Evolutionary conservation across 2,329 filamentous ascomycete genomes (phyloP), one percentile per base, ranked within the genome.

Genomic region (Xylaria sp.): DNA sequence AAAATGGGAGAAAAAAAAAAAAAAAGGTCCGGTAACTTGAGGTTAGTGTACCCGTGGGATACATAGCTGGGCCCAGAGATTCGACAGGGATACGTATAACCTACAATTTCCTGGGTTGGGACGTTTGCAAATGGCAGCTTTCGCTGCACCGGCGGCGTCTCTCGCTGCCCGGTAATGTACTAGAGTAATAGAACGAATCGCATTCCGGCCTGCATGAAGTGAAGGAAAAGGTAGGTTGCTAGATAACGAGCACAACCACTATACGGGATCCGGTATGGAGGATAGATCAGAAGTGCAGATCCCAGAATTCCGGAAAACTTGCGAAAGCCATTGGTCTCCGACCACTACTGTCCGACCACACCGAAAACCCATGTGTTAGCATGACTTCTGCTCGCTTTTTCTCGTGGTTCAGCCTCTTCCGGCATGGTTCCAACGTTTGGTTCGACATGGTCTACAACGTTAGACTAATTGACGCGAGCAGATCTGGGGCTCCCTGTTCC

Each of bases 381-480:
- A 52, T 13, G 50, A 18, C 28, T 15, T 31, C 23, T 52, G 39
- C 15, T 13, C n/a, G 23, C 66, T 37, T n/a, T 41, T 31, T 31
- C 62, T 51, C 57, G 62, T 66, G 3, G 57, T 25, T 58, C 63
- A 66, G 51, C 66, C 62, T 54, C 46, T 66, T 69, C 8, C 48
- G 63, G 67, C 18, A 15, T 25, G 52, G 52, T n/a, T 23, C 4
- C 4, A 20, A 10, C 10, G 15, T 18, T 8, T 31, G 48, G 48
- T 4, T 23, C 2, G 12, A 15, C 20, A 31, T 28, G 51, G 20
- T 23, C 55, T 46, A 28, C 46, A 39, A 58, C 56, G 39, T 58
- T 31, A 13, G 18, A 20, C 52, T 37, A 34, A 9, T 34, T 8
- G 20, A 20, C 39, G 23, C 41, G 20, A 52, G 6, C n/a, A 51